These are phyloP conservation scores for Populus hybrid DNA, from an alignment of 441 rosid species.

Conservation along the genomic window DNA sequence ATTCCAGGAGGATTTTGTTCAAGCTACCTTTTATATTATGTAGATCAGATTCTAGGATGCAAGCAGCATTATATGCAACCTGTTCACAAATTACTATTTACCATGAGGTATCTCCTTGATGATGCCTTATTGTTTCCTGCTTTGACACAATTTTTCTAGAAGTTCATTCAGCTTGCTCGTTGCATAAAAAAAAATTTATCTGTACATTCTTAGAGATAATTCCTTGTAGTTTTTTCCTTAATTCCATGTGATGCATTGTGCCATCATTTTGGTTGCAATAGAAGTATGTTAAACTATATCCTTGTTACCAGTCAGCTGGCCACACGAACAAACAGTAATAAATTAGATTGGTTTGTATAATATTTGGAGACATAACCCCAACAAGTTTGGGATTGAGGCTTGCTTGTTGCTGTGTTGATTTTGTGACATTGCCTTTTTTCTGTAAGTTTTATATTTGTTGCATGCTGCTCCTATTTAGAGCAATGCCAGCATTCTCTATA, in stretches of 20 bases:
- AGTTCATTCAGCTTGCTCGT: not conserved
- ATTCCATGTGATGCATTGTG: not conserved
- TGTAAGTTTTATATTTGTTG: not conserved
- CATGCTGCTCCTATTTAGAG: not conserved
- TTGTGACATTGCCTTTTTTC: not conserved
- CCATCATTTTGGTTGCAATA: not conserved
- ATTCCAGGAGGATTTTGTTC: not conserved
- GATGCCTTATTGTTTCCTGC: not conserved
- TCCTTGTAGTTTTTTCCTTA: not conserved
- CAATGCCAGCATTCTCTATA: not conserved
- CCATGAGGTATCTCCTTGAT: not conserved
- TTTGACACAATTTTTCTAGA: not conserved
- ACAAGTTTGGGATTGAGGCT: not conserved
- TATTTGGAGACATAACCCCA: not conserved
- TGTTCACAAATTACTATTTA: not conserved
- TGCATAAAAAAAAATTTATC: not conserved
- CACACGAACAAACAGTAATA: not conserved
- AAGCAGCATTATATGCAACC: constrained; percentile 2
- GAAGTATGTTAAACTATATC: not conserved
- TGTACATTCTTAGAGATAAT: not conserved
- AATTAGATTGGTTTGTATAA: not conserved
- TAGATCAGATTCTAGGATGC: constrained; percentile 44
- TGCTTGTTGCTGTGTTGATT: not conserved
- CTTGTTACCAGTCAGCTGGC: not conserved
- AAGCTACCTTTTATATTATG: not conserved